Evolutionary conservation across 1,284 basidiomycete genomes (phyloP).

Genomic region (Inonotus obliquus): DNA sequence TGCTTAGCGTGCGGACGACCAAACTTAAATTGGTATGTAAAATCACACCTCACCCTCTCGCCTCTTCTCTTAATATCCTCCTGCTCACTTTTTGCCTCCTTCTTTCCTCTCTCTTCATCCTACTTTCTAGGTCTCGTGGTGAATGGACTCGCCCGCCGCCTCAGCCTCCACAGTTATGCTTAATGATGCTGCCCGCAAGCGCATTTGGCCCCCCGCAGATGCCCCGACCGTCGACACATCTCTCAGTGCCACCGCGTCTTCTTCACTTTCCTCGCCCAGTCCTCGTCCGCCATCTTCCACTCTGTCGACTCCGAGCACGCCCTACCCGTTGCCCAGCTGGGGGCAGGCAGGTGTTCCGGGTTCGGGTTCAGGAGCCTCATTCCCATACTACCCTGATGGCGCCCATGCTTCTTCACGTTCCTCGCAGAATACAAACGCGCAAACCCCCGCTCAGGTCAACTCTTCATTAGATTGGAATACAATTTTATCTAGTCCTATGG

Average conservation of each 20-base stretch:
- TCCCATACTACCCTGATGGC: constrained; percentile 23
- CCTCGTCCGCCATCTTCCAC: constrained; percentile 33
- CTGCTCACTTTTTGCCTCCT: constrained; percentile 3
- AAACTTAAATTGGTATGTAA: constrained; percentile 16
- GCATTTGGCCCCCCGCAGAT: constrained; percentile 36
- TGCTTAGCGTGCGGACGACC: constrained; percentile 8
- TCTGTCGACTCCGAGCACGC: constrained; percentile 25
- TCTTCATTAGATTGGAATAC: constrained; percentile 44
- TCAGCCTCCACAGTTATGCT: constrained; percentile 21
- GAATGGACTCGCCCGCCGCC: constrained; percentile 21
- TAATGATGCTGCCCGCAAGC: constrained; percentile 23
- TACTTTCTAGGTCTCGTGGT: background rate
- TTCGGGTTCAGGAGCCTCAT: constrained; percentile 5
- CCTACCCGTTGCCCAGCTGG: constrained; percentile 24
- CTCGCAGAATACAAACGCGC: constrained; percentile 8
- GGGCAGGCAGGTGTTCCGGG: constrained; percentile 19
- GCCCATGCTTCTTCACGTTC: constrained; percentile 23
- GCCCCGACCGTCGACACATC: constrained; percentile 39
- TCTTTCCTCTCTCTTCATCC: constrained; percentile 1
- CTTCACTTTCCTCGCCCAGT: constrained; percentile 33
- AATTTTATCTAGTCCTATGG: constrained; percentile 53
- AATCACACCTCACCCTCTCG: constrained; percentile 19
- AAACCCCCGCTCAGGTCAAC: constrained; percentile 12
- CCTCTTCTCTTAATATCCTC: constrained; percentile 8
- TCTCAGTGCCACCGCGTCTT: constrained; percentile 28